Evolutionary conservation across 2,329 filamentous ascomycete genomes (phyloP).

Genomic region (Lecanoromycetidae sp.): DNA sequence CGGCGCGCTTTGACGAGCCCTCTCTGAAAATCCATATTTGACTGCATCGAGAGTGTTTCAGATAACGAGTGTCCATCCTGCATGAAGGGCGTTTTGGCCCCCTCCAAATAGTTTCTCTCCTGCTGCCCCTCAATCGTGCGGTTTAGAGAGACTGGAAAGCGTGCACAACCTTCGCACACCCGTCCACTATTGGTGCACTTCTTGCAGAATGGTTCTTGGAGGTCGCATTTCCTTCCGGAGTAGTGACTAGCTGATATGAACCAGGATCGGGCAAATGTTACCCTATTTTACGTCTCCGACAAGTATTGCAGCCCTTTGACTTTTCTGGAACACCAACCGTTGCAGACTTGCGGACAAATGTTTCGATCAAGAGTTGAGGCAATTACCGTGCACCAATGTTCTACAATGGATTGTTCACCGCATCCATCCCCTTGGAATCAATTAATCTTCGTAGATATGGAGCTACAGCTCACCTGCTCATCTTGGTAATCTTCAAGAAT

Average conservation of each 20-base stretch:
- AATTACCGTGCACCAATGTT: too few relatives aligned
- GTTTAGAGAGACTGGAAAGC: slow-evolving; percentile 12
- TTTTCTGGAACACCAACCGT: slow-evolving; percentile 16
- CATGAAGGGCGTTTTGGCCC: not conserved
- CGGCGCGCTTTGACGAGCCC: not conserved
- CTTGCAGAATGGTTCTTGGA: slow-evolving; percentile 11
- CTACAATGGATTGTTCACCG: too few relatives aligned
- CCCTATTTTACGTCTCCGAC: slow-evolving; percentile 14
- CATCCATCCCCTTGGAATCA: too few relatives aligned
- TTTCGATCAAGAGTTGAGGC: too few relatives aligned
- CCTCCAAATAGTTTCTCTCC: slow-evolving; percentile 9
- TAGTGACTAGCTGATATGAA: not conserved
- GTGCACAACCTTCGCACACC: slow-evolving; percentile 16
- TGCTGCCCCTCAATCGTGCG: slow-evolving; percentile 2
- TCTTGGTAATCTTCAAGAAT: too few relatives aligned
- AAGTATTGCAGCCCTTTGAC: slow-evolving; percentile 15
- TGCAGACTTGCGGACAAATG: not conserved
- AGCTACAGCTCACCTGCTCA: too few relatives aligned
- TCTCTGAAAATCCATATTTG: not conserved
- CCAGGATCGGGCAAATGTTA: not conserved
- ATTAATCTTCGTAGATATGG: too few relatives aligned
- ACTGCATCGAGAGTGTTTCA: not conserved
- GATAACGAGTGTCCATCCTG: not conserved
- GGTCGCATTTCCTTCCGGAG: slow-evolving; percentile 11
- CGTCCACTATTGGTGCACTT: slow-evolving; percentile 12